Evolutionary conservation across 768 basidiomycete species (phyloP).

Genomic region (Tremella mesenterica): DNA sequence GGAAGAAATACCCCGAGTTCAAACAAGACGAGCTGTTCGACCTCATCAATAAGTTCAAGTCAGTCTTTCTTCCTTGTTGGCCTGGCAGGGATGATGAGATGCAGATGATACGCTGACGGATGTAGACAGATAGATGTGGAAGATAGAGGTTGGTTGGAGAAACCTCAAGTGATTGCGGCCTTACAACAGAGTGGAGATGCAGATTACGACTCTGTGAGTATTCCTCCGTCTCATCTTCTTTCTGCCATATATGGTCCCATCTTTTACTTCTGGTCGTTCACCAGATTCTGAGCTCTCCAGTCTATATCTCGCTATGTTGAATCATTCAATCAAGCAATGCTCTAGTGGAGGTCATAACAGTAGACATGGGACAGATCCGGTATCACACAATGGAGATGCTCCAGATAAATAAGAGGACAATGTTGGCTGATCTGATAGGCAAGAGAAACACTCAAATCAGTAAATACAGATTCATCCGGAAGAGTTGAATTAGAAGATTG

Average conservation of each 20-base stretch:
- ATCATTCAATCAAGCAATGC: too few relatives aligned
- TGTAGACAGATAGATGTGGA: slow-evolving; percentile 43
- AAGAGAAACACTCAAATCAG: slow-evolving; percentile 69
- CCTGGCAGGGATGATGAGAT: not conserved
- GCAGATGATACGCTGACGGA: slow-evolving; percentile 1
- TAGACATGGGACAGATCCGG: too few relatives aligned
- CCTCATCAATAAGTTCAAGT: slow-evolving; percentile 95
- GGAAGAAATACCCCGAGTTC: slow-evolving; percentile 87
- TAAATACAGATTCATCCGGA: slow-evolving; percentile 87
- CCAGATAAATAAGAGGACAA: not conserved
- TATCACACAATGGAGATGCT: too few relatives aligned
- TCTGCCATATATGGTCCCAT: not conserved
- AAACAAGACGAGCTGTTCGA: slow-evolving; percentile 88
- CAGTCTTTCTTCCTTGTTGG: slow-evolving; percentile 42
- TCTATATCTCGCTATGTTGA: too few relatives aligned
- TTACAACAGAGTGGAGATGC: slow-evolving; percentile 67
- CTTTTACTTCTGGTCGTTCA: too few relatives aligned
- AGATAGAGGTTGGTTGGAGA: slow-evolving; percentile 47
- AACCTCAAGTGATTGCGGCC: slow-evolving; percentile 67
- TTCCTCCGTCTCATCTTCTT: too few relatives aligned
- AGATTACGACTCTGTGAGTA: slow-evolving; percentile 61
- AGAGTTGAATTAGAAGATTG: slow-evolving; percentile 96
- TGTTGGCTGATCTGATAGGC: slow-evolving; percentile 48
- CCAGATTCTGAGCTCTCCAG: too few relatives aligned
- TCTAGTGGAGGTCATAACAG: too few relatives aligned